Evolutionary conservation across 306 rosid species (phyloP).

Genomic region (Vachellia collinsii): DNA sequence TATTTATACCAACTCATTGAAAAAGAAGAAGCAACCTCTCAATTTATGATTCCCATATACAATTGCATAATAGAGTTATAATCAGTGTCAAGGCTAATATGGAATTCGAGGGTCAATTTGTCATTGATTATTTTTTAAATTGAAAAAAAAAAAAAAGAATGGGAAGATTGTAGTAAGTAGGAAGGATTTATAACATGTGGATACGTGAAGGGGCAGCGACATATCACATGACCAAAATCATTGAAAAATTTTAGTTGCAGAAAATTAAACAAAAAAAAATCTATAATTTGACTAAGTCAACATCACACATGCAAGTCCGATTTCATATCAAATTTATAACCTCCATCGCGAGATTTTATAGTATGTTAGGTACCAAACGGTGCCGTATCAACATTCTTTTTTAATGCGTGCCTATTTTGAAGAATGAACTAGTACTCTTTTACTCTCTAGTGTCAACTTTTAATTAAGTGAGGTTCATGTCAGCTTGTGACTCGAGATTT

Average conservation of each 20-base stretch:
- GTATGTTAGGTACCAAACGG: background rate
- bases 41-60: too few species aligned
- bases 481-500: background rate
- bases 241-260: background rate
- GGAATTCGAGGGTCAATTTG: conserved; percentile 4
- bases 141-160: background rate
- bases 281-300: background rate
- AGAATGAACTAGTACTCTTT: too few species aligned
- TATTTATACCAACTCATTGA: background rate
- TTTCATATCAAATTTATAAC: background rate
- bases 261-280: background rate
- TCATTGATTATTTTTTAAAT: background rate
- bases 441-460: background rate
- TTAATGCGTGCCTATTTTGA: background rate
- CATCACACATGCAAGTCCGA: background rate
- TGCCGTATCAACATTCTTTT: background rate
- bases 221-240: background rate
- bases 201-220: background rate
- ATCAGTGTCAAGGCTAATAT: background rate
- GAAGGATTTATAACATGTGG: background rate
- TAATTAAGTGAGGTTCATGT: background rate
- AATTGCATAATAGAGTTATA: too few species aligned
- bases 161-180: background rate
- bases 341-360: background rate
- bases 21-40: background rate